phyloP scores from a whole-genome alignment of 129 eudicot species.

The Escallonia herrerae region DNA sequence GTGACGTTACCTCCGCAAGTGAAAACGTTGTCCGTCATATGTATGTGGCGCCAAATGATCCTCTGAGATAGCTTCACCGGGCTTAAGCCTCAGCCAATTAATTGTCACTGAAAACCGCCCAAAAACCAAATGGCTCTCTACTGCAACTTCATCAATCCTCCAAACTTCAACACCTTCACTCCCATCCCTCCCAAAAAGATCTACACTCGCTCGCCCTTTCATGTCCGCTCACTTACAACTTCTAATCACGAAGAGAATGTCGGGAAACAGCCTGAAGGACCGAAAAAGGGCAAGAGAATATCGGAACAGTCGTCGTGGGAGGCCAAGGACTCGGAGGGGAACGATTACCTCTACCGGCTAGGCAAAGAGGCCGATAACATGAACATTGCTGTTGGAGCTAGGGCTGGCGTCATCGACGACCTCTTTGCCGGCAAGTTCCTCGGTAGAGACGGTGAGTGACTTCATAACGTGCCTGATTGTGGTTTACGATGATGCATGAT shows the following conservation, averaged over 20 bases:
- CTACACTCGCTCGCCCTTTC: constrained; percentile 8
- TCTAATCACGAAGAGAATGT: constrained; percentile 23
- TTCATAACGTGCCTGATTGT: no score
- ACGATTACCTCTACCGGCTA: constrained; percentile 80
- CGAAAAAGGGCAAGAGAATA: constrained; percentile 30
- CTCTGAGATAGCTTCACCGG: constrained; percentile 27
- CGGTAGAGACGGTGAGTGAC: constrained; percentile 73
- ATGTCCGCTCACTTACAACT: constrained; percentile 25
- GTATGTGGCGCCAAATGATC: constrained; percentile 49
- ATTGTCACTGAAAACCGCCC: neutral
- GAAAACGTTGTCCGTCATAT: neutral
- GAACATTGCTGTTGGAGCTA: constrained; percentile 95
- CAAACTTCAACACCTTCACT: constrained; percentile 11
- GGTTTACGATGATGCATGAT: no score
- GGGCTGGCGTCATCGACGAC: constrained; percentile 85
- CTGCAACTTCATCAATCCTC: constrained; percentile 23
- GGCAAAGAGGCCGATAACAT: constrained; percentile 93
- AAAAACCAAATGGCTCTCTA: constrained; percentile 23
- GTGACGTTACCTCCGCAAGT: no score
- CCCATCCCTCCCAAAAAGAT: neutral
- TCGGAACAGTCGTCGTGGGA: constrained; percentile 97
- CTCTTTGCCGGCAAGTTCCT: constrained; percentile 85
- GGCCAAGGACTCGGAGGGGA: constrained; percentile 64
- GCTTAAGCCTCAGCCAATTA: constrained; percentile 3
- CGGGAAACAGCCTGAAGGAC: neutral